These are phyloP conservation scores for Tephrocybe rancida DNA, from an alignment of 768 basidiomycete species.

Conservation along the genomic window DNA sequence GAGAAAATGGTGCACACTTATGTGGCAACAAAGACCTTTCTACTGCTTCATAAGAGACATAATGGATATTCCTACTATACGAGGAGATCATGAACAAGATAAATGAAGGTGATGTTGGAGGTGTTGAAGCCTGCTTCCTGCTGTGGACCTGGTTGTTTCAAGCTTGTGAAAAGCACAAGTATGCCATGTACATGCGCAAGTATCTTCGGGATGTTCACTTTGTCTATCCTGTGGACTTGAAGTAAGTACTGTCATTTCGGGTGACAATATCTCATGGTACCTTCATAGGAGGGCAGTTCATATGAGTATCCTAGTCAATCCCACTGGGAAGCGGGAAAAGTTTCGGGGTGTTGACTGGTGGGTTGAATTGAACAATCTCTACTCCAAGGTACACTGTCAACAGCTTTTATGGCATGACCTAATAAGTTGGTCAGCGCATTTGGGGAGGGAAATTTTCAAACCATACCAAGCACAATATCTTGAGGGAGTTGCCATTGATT, in stretches of 20 bases:
- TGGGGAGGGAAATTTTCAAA: constrained; percentile 32
- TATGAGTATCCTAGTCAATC: constrained; percentile 27
- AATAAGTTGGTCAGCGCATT: not conserved
- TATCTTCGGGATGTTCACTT: constrained; percentile 27
- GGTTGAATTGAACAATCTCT: constrained; percentile 32
- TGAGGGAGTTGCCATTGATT: constrained; percentile 33
- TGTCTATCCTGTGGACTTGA: constrained; percentile 20
- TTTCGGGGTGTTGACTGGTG: constrained; percentile 33
- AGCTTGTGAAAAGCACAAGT: constrained; percentile 34
- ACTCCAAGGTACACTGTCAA: constrained; percentile 29
- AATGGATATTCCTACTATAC: constrained; percentile 36
- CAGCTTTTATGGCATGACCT: not conserved
- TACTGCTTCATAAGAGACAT: not conserved
- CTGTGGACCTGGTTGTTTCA: constrained; percentile 30
- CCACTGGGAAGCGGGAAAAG: constrained; percentile 22
- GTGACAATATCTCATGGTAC: too few species aligned
- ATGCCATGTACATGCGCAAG: constrained; percentile 26
- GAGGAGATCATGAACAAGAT: constrained; percentile 33
- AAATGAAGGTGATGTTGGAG: constrained; percentile 32
- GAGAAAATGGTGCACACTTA: not conserved
- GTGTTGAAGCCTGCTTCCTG: constrained; percentile 23
- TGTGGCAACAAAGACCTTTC: not conserved
- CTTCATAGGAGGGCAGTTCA: constrained; percentile 12
- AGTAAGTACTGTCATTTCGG: not conserved
- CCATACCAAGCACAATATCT: constrained; percentile 28